phyloP scores from a whole-genome alignment of 176 grass and related monocot genomes.

The Musa beccarii region DNA sequence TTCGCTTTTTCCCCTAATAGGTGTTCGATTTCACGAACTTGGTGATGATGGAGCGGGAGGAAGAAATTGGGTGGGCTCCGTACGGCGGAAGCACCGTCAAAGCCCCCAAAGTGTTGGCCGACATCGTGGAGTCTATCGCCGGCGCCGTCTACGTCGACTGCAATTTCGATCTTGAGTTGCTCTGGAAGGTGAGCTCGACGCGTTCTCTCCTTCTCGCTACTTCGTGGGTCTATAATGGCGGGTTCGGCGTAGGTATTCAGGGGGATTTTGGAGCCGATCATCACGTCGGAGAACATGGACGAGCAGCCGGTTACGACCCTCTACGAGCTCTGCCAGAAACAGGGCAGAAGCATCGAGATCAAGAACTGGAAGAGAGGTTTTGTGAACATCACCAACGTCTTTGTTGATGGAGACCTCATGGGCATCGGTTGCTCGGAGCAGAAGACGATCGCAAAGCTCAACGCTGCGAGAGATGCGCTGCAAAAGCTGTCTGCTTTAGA shows the following conservation, averaged over 20 bases:
- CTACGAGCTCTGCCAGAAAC: conserved; percentile 62
- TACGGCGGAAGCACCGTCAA: conserved; percentile 56
- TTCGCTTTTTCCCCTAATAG: conserved; percentile 6
- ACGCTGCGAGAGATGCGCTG: conserved; percentile 64
- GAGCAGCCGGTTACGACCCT: conserved; percentile 67
- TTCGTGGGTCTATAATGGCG: background rate
- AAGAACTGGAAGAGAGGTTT: conserved; percentile 43
- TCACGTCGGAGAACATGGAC: conserved; percentile 60
- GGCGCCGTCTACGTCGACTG: conserved; percentile 70
- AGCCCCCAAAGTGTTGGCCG: conserved; percentile 73
- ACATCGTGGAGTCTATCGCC: conserved; percentile 66
- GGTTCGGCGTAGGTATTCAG: conserved; percentile 34
- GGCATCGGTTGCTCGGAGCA: conserved; percentile 61
- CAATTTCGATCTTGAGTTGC: conserved; percentile 58
- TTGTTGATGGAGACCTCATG: conserved; percentile 42
- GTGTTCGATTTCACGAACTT: conserved; percentile 44
- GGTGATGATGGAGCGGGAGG: conserved; percentile 38
- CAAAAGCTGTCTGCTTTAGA: conserved; percentile 24
- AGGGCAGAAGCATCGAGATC: conserved; percentile 48
- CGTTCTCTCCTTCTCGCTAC: background rate
- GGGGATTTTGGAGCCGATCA: conserved; percentile 56
- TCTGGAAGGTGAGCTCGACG: conserved; percentile 47
- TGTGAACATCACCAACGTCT: conserved; percentile 38
- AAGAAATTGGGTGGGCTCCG: conserved; percentile 16
- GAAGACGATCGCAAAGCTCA: conserved; percentile 69